Evolutionary conservation across 805 yeast species (phyloP), one percentile per base, ranked within the genome.

Genomic region (Tetrapisispora arboricola): DNA sequence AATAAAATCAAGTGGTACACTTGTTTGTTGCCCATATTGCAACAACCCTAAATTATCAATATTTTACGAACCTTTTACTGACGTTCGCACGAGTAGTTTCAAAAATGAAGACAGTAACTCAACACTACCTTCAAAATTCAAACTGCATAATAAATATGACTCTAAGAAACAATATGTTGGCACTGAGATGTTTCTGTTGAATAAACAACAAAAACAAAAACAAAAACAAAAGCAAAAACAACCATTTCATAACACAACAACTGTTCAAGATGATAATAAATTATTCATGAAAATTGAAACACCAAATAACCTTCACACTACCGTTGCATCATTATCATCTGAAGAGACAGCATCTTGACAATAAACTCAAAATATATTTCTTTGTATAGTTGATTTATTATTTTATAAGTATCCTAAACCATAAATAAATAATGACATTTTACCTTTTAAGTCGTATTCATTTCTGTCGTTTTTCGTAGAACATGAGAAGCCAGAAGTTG

Each of bases 1-100:
- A 32, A 49, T 50, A 0, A 95, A 86, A 11, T 97, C 97, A 24
- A 34, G 6, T n/a, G 22, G 25, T 6, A 10, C 8, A 6, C 25
- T 6, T n/a, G 17, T 22, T 10, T 16, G 5, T 11, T 34, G 37
- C 18, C 37, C 37, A 10, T 25, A 16, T 15, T 34, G 37, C 15
- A 5, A 11, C 7, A 19, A 34, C 22, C n/a, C 21, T 10, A 25
- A 34, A 11, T 11, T 34, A 3, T 16, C 37, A 22, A 10, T 34
- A 2, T 24, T 6, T 24, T 34, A 34, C 12, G 20, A 34, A 16
- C 37, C 37, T 12, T 34, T 34, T 16, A 25, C 8, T 24, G 25
- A 34, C 13, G 25, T 34, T 2, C 37, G 37, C 4, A 34, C 37
- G 4, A 34, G 37, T 16, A 24, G 30, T 34, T 34, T 24, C 8